Evolutionary conservation across 371 early-diverging fungal species (phyloP), one percentile per base, ranked within the genome.

Genomic region (Gilbertella persicaria): DNA sequence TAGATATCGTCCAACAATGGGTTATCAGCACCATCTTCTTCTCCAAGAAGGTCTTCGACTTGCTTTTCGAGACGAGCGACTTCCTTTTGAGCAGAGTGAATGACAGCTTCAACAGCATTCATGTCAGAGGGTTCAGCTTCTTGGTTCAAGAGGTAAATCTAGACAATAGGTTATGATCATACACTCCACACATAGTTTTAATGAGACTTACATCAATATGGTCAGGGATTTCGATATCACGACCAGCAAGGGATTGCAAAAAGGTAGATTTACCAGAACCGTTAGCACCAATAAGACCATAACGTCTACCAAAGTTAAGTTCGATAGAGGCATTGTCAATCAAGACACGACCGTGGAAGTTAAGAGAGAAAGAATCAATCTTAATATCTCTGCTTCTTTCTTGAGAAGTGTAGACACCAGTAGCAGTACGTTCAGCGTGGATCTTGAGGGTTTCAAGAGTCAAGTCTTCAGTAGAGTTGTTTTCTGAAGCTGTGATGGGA

Each of bases 211-310:
- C 87, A 85, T 97, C 97, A 67, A 98, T 95, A 61, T 97, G 98
- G 12, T 86, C 88, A 33, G 99, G 99, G 63, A 99, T 95, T 45
- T 93, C 93, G 50, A 94, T 92, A 62, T 97, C 98, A 67, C 97
- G 87, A 45, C 88, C 89, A 49, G 95, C 95, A 62, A 99, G 83
- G 37, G 93, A 92, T 56, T 87, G 84, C 46, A 99, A 79, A 69
- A 99, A 95, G 39, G 99, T 99, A 16, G 96, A 93, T 77, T 99
- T 99, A 60, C 99, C 99, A 51, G 90, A 89, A 40, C 99, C 99
- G 81, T 99, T 99, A 40, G 89, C 83, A 50, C 99, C 99, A 40
- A 98, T 80, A 41, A 99, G 86, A 71, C 97, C 99, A 69, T 98
- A 97, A 55, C 99, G 87, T 72, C 97, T 89, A 63, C 97, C 98